Percentiles rank a stretch among this genome's conserved stretches.
These are phyloP conservation scores for Coemansia nantahalensis DNA, from an alignment of 192 early-diverging fungal species.

Conservation along the genomic window DNA sequence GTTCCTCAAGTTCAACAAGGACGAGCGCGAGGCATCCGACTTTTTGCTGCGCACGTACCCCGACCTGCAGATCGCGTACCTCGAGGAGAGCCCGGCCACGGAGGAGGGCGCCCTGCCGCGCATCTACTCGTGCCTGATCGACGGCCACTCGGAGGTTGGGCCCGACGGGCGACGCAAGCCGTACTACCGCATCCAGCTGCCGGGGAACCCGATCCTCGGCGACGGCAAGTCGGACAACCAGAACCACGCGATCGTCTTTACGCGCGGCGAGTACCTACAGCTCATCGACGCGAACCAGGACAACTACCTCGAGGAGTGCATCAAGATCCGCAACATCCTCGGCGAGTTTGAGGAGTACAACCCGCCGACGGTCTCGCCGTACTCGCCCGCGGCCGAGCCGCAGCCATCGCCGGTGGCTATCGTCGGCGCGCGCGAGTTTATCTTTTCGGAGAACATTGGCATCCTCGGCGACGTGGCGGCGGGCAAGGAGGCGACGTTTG, in stretches of 20 bases:
- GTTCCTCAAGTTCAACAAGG: constrained; percentile 72
- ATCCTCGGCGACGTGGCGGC: constrained; percentile 86
- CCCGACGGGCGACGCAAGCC: constrained; percentile 75
- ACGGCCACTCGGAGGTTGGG: constrained; percentile 68
- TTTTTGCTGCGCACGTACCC: constrained; percentile 75
- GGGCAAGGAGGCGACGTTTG: constrained; percentile 85
- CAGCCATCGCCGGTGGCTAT: constrained; percentile 74
- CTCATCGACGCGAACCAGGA: constrained; percentile 90
- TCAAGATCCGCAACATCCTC: constrained; percentile 84
- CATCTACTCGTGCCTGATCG: constrained; percentile 68
- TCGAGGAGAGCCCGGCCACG: constrained; percentile 65
- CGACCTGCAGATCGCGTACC: constrained; percentile 75
- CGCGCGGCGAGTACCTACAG: constrained; percentile 85
- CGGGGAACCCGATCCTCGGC: constrained; percentile 85
- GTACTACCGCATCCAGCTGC: constrained; percentile 71
- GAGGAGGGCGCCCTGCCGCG: constrained; percentile 61
- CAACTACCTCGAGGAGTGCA: constrained; percentile 87
- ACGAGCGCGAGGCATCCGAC: constrained; percentile 72
- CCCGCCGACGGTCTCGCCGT: constrained; percentile 63
- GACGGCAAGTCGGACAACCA: constrained; percentile 93
- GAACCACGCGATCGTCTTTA: constrained; percentile 81
- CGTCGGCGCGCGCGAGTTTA: constrained; percentile 83
- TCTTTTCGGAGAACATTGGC: constrained; percentile 83
- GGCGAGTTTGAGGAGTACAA: constrained; percentile 83
- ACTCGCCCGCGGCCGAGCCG: constrained; percentile 61